phyloP scores from a whole-genome alignment of 2,329 filamentous ascomycete genomes.

The Pseudocercospora fuligena region DNA sequence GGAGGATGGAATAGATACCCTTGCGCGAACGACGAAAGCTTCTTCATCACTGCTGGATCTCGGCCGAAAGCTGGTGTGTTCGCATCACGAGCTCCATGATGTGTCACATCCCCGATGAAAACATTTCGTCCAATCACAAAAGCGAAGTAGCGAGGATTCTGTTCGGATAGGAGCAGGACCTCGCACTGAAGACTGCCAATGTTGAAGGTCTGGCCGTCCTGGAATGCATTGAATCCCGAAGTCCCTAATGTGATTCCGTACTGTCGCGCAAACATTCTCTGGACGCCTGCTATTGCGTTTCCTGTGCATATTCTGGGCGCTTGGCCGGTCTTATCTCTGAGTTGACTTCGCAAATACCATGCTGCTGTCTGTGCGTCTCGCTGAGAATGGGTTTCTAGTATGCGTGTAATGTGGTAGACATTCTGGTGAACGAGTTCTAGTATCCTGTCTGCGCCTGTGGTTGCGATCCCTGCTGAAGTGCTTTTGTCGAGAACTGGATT shows the following conservation, averaged over 20 bases:
- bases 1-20: conserved; percentile 18
- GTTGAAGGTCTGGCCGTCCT: conserved; percentile 59
- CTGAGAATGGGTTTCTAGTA: conserved; percentile 68
- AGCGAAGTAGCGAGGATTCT: conserved; percentile 60
- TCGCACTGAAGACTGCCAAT: conserved; percentile 55
- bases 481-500: conserved; percentile 67
- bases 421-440: conserved; percentile 51
- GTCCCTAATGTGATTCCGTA: conserved; percentile 58
- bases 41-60: conserved; percentile 11
- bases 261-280: conserved; percentile 54
- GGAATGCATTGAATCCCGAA: conserved; percentile 58
- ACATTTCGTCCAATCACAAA: conserved; percentile 59
- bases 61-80: conserved; percentile 9
- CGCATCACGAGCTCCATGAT: not conserved
- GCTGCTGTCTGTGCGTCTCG: conserved; percentile 66
- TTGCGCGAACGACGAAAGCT: conserved; percentile 12
- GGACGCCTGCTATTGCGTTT: conserved; percentile 58
- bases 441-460: conserved; percentile 58
- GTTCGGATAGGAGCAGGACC: conserved; percentile 62
- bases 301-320: conserved; percentile 60
- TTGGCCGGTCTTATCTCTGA: conserved; percentile 44
- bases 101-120: conserved; percentile 39
- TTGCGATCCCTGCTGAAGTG: conserved; percentile 53
- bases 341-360: conserved; percentile 58
- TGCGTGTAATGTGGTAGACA: conserved; percentile 55